Base-by-base conservation (phyloP, 2,329 filamentous ascomycete genomes). In the Talaromyces sp. region DNA sequence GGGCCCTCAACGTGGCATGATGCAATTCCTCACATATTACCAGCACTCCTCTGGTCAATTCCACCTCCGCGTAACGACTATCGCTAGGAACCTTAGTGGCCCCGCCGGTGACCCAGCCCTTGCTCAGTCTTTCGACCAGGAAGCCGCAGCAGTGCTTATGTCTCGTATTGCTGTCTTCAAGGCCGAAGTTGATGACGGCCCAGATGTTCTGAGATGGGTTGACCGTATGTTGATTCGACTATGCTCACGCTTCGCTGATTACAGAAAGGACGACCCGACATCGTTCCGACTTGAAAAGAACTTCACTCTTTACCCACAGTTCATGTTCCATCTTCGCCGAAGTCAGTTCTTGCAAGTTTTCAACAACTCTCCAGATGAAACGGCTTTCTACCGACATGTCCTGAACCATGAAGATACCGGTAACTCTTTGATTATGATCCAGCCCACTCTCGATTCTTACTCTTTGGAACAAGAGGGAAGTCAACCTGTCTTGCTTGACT, bases 111-210 rank as follows among this genome's bases (percentile, higher is more conserved):
- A 99, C 76, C 93, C 94, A 29, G 91, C 93, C 8, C 91, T 99
- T 71, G 93, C 95, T 7, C 94, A 97, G 73, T 97, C 94, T 0
- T 99, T 99, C 76, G 95, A 99, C 71, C 95, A 99, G 78, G 95
- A 99, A 83, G 95, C 95, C 51, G 93, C 95, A 3, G 95, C 95
- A 25, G 95, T 98, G 19, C 86, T 99, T 53, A 99, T 99, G 95
- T 96, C 94, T n/a, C 88, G 95, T 70, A 99, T 99, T 78, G 95
- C 95, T 8, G 95, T 98, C 58, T 99, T 97, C 85, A 99, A 98
- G 82, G 93, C 95, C 1, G 95, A 99, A 76, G 93, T 98, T 29
- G 95, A 99, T 72, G 95, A 99, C 75, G 95, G 95, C 0, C 95
- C 95, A n/a, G 95, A 99, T 78, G 94, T 99, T 29, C 85, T 99